Evolutionary conservation across 495 filamentous ascomycete species (phyloP), one percentile per base, ranked within the genome.

Genomic region (Hypoxylon trugodes): DNA sequence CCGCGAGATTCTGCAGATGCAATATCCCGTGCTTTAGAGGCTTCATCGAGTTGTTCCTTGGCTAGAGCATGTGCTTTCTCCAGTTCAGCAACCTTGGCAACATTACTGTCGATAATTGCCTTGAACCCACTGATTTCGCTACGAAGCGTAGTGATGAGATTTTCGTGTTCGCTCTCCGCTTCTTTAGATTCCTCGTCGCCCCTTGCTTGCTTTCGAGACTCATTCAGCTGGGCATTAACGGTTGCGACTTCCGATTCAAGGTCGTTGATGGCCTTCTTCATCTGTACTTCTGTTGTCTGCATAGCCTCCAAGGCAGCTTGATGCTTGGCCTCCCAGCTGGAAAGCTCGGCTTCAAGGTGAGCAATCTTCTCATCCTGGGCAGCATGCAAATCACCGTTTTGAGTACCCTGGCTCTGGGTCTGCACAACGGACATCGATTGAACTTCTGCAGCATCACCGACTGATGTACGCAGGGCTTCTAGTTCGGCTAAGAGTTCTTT

Each of bases 121-220:
- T 90, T 93, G 74, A 96, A 90, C 57, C 90, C 85, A 24, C 91
- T 87, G 54, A 98, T 88, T 65, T 93, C 86, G 52, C 77, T 80
- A 59, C 90, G 89, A 36, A 99, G 75, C 25, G 79, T 77, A 25
- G 83, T 79, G 25, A 96, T 81, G 32, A 88, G 70, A 30, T 89
- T 82, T 52, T 88, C 78, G 59, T 96, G 90, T 66, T 82, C 82
- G 9, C 51, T 69, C 22, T 78, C 61, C 2, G 65, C 61, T n/a
- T 75, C 73, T 25, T 73, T 69, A 13, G 73, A 56, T 18, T 75
- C 73, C 6, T 73, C 69, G 2, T 73, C 74, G 30, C 69, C 60
- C 32, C 61, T 70, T 13, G 65, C 42, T 12, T 61, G 37, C 15
- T 62, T 64, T 18, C 71, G 69, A 32, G 70, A 67, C 38, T 74